A percentile compares a stretch with the other conserved stretches of the same genome.
Evolutionary conservation across 2,329 filamentous ascomycete genomes (phyloP).

Genomic region (Arthrobotrys iridis): DNA sequence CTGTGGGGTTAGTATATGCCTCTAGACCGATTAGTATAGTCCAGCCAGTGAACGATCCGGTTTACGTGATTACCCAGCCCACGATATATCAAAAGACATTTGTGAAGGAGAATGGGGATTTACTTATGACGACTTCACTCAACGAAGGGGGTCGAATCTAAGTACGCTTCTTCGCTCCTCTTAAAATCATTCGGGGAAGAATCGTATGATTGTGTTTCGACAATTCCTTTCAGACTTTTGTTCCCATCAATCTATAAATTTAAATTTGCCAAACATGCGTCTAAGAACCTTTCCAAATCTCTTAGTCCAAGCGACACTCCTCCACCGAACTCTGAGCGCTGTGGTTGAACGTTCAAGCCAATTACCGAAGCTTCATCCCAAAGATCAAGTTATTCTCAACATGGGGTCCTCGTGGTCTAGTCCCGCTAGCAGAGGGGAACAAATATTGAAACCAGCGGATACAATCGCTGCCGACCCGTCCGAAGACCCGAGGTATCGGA

Average conservation of each 20-base stretch:
- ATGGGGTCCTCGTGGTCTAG: slow-evolving; percentile 50
- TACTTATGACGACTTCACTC: slow-evolving; percentile 22
- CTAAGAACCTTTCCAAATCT: slow-evolving; percentile 38
- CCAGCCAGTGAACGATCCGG: slow-evolving; percentile 25
- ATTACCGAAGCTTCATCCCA: slow-evolving; percentile 12
- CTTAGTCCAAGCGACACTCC: slow-evolving; percentile 41
- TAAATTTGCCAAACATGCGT: slow-evolving; percentile 27
- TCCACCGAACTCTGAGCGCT: slow-evolving; percentile 26
- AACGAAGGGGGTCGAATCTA: slow-evolving; percentile 7
- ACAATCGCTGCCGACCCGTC: slow-evolving; percentile 17
- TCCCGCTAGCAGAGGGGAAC: neutral
- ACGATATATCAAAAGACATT: neutral
- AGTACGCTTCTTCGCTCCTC: slow-evolving; percentile 11
- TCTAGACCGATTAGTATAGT: slow-evolving; percentile 31
- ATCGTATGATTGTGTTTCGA: slow-evolving; percentile 27
- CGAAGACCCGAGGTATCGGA: slow-evolving; percentile 42
- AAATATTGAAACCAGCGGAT: slow-evolving; percentile 32
- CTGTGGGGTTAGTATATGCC: slow-evolving; percentile 23
- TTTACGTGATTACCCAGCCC: slow-evolving; percentile 15
- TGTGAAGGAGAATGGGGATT: neutral
- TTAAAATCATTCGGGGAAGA: neutral
- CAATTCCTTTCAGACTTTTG: slow-evolving; percentile 1
- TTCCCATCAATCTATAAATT: neutral
- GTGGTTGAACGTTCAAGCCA: slow-evolving; percentile 4
- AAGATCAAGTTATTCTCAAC: slow-evolving; percentile 34